Evolutionary conservation across 768 basidiomycete genomes (phyloP).

Genomic region (Boletales sp.): DNA sequence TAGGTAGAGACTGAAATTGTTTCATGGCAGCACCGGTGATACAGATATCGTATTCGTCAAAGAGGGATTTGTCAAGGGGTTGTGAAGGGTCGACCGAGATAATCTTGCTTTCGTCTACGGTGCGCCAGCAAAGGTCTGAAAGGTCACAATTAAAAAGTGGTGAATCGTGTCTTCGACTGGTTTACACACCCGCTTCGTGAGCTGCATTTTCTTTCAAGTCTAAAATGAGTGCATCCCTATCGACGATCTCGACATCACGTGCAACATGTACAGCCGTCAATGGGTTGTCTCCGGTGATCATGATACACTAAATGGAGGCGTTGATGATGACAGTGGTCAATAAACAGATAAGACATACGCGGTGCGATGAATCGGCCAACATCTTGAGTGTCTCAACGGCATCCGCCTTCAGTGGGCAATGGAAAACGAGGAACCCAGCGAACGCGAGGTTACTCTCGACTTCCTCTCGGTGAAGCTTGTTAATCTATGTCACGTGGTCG

Average conservation of each 20-base stretch:
- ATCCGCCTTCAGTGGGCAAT: constrained; percentile 93
- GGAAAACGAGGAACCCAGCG: constrained; percentile 98
- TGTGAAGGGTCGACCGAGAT: constrained; percentile 81
- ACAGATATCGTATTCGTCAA: constrained; percentile 92
- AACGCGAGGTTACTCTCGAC: constrained; percentile 80
- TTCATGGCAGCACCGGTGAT: constrained; percentile 92
- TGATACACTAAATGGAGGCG: constrained; percentile 66
- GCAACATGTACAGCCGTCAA: constrained; percentile 96
- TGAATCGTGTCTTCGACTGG: neutral
- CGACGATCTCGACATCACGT: constrained; percentile 93
- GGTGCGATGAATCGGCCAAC: constrained; percentile 93
- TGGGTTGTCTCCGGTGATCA: constrained; percentile 99
- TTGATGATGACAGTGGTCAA: neutral
- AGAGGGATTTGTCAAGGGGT: constrained; percentile 73
- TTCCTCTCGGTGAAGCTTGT: constrained; percentile 75
- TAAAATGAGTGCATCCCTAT: constrained; percentile 89
- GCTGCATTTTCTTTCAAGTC: constrained; percentile 82
- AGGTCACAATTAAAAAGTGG: neutral
- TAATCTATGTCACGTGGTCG: constrained; percentile 53
- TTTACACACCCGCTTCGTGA: constrained; percentile 59
- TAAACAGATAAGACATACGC: constrained; percentile 51
- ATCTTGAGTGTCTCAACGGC: constrained; percentile 89
- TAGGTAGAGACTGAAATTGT: constrained; percentile 68
- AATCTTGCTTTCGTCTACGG: constrained; percentile 86
- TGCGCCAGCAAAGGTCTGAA: constrained; percentile 86